Evolutionary conservation across 2,329 filamentous ascomycete genomes (phyloP).

Genomic region (Aspergillus niger): DNA sequence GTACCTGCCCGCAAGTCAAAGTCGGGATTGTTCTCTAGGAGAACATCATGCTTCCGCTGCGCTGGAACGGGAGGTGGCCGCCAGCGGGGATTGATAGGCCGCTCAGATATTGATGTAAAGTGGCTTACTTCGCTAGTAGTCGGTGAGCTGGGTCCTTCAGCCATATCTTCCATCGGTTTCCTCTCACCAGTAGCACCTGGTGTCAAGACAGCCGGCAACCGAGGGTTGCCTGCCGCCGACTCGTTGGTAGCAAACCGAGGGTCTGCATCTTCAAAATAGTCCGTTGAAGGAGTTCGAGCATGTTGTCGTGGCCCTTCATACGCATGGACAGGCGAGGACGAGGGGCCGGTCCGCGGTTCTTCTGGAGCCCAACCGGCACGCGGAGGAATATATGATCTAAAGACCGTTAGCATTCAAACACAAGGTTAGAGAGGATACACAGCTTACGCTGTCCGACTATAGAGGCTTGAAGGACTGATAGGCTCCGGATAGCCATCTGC

Average conservation of each 20-base stretch:
- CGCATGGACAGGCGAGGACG: conserved; percentile 24
- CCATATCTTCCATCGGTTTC: conserved; percentile 53
- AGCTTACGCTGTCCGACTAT: conserved; percentile 73
- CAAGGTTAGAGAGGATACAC: not conserved
- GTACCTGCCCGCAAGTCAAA: conserved; percentile 66
- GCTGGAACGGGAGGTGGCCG: conserved; percentile 47
- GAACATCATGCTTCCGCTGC: conserved; percentile 67
- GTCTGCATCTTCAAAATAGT: conserved; percentile 92
- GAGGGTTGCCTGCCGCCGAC: conserved; percentile 28
- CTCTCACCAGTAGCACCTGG: conserved; percentile 45
- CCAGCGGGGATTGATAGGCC: conserved; percentile 88
- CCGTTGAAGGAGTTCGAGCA: conserved; percentile 41
- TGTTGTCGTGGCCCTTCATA: conserved; percentile 26
- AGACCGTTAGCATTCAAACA: conserved; percentile 19
- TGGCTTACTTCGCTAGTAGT: conserved; percentile 76
- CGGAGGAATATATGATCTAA: conserved; percentile 47
- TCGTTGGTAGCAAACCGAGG: conserved; percentile 69
- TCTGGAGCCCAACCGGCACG: conserved; percentile 44
- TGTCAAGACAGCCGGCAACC: conserved; percentile 39
- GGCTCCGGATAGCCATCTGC: conserved; percentile 28
- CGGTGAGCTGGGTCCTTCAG: conserved; percentile 67
- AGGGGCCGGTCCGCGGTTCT: conserved; percentile 16
- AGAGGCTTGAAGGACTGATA: conserved; percentile 69
- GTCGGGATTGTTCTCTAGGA: conserved; percentile 80
- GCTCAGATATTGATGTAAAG: conserved; percentile 88